Base-by-base conservation (phyloP, 164 flowering plant genomes). In the Stephania cephalantha region DNA sequence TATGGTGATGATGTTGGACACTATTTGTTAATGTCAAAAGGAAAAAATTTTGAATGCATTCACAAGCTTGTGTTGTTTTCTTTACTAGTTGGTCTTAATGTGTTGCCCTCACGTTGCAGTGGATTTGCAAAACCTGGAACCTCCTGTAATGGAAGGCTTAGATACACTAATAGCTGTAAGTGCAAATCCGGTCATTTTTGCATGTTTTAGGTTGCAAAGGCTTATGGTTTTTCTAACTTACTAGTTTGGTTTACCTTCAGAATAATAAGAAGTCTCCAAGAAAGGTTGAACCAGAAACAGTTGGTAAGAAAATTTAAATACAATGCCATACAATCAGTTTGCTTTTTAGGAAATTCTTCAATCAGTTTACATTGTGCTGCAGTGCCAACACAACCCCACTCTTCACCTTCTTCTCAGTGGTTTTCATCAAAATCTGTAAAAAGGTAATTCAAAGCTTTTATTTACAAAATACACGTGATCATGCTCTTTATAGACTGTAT, bases 401-500 rank as follows among this genome's bases (percentile, higher is more conserved):
- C 86, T 80, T 81, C 90, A 35, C 81, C 79, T 70, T 73, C 97
- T 68, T 86, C 92, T 69, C 74, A 75, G 72, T 93, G 99, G 99
- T 95, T 93, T 84, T 76, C 88, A 66, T 84, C 98, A 44, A 93
- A 87, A 73, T 91, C 97, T 55, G 69, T 85, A 55, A 93, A 90
- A 95, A 91, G 93, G 98, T 90, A 81, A 20, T 20, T 69, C n/a
- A 48, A 35, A 35, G 42, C 42, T 35, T 35, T 35, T 35, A 35
- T 35, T 35, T 35, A 35, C 42, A 35, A 35, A 35, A 35, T 35
- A 35, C 4, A 35, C 4, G 42, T 35, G 42, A 35, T 35, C 4
- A 35, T 35, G 42, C 42, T 35, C 42, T 35, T 35, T 35, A 35
- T 35, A 4, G 42, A 35, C 42, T 35, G 42, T 35, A 0, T 35